Conservation (phyloP, 1,139 yeast species). For the Magnusiomyces fungicola region DNA sequence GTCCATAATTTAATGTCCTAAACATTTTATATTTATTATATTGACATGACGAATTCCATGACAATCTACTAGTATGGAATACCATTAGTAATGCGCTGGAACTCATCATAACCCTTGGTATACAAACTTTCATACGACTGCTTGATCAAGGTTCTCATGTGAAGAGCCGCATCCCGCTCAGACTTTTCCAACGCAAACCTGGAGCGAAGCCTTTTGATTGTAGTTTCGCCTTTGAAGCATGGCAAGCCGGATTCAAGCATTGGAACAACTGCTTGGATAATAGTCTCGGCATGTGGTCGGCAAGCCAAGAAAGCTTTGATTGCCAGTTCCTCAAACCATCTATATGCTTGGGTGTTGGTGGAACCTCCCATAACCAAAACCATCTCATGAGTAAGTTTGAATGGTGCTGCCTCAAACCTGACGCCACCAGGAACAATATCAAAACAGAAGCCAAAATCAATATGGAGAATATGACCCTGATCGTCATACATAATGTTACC, state of each 20-base stretch:
- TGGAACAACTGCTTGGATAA: conserved; percentile 78
- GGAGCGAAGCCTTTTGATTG: conserved; percentile 66
- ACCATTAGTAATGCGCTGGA: conserved; percentile 93
- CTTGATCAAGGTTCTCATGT: conserved; percentile 66
- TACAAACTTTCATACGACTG: conserved; percentile 82
- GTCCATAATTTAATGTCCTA: no score
- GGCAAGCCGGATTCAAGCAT: conserved; percentile 96
- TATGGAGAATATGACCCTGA: conserved; percentile 89
- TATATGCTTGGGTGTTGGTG: conserved; percentile 75
- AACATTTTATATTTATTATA: no score
- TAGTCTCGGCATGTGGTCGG: conserved; percentile 82
- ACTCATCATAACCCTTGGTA: conserved; percentile 95
- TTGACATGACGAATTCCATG: no score
- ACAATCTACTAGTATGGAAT: conserved; percentile 74
- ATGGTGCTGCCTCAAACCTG: conserved; percentile 94
- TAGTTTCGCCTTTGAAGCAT: conserved; percentile 78
- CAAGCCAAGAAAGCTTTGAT: conserved; percentile 87
- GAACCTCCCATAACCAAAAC: conserved; percentile 90
- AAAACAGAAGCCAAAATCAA: conserved; percentile 97
- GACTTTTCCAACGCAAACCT: conserved; percentile 76
- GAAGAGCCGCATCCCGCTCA: conserved; percentile 79
- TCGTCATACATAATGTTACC: conserved; percentile 98
- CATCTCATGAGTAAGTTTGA: conserved; percentile 95
- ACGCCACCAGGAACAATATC: conserved; percentile 99
- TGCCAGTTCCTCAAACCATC: conserved; percentile 92